These are phyloP conservation scores for Colletotrichum agaves DNA, from an alignment of 2,329 filamentous ascomycete genomes.

Conservation along the genomic window DNA sequence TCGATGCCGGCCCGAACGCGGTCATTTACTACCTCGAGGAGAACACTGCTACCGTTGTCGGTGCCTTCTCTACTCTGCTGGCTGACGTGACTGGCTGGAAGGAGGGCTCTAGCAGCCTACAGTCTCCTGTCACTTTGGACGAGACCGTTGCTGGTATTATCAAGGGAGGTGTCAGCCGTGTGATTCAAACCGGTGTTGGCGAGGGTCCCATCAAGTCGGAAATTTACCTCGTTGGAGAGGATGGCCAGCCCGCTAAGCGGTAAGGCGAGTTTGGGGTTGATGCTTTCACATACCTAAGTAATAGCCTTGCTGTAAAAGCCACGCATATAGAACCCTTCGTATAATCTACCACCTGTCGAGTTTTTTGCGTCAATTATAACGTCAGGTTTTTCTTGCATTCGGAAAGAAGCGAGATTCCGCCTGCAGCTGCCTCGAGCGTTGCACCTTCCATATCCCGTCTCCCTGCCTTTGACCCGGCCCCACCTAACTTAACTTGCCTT, in stretches of 20 bases:
- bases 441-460: not conserved
- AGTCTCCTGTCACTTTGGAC: slow-evolving; percentile 68
- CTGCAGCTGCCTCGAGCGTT: not conserved
- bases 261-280: slow-evolving; percentile 17
- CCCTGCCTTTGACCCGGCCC: not conserved
- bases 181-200: slow-evolving; percentile 92
- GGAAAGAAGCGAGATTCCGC: not conserved
- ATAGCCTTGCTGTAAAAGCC: slow-evolving; percentile 3
- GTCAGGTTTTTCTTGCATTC: not conserved
- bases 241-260: slow-evolving; percentile 61
- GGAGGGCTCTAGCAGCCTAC: slow-evolving; percentile 63
- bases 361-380: not conserved
- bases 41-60: slow-evolving; percentile 78
- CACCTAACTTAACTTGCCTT: not conserved
- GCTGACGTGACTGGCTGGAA: slow-evolving; percentile 78
- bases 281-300: not conserved
- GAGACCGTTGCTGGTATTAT: slow-evolving; percentile 73
- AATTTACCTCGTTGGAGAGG: slow-evolving; percentile 77
- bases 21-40: slow-evolving; percentile 95
- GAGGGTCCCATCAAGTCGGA: slow-evolving; percentile 87
- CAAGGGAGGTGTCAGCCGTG: slow-evolving; percentile 82
- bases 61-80: slow-evolving; percentile 78
- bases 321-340: slow-evolving; percentile 8
- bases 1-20: slow-evolving; percentile 96
- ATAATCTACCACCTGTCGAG: not conserved